Conservation (phyloP, 2,329 filamentous ascomycete species). For the Geosmithia putterillii region DNA sequence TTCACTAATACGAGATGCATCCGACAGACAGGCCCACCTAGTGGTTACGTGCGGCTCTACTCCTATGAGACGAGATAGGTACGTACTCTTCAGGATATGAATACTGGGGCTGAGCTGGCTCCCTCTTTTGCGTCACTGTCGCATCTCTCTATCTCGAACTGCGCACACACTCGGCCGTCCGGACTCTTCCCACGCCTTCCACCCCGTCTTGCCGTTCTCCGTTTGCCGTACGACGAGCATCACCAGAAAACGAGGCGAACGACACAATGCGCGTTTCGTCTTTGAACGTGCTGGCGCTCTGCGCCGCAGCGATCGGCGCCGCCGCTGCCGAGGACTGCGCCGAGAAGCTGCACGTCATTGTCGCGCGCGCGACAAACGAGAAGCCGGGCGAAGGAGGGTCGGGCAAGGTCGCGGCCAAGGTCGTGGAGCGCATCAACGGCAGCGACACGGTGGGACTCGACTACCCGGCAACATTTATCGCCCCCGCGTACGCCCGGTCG, state of each 20-base stretch:
- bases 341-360: slow-evolving; percentile 24
- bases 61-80: too few species aligned
- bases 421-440: slow-evolving; percentile 18
- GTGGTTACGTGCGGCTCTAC: too few species aligned
- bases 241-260: too few species aligned
- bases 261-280: neutral
- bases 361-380: slow-evolving; percentile 25
- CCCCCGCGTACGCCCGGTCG: slow-evolving; percentile 19
- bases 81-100: too few species aligned
- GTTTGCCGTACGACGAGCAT: too few species aligned
- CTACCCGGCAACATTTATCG: slow-evolving; percentile 22
- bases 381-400: slow-evolving; percentile 18
- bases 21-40: too few species aligned
- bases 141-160: too few species aligned
- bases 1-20: too few species aligned
- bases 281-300: slow-evolving; percentile 3
- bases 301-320: slow-evolving; percentile 11
- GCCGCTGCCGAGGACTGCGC: slow-evolving; percentile 16
- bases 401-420: slow-evolving; percentile 17
- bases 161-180: too few species aligned
- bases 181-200: neutral
- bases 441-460: slow-evolving; percentile 20
- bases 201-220: too few species aligned
- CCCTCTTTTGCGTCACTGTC: too few species aligned
- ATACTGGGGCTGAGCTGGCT: too few species aligned